Conservation (phyloP, 352 stramenopile genomes). For the Globisporangium abappressorium region DNA sequence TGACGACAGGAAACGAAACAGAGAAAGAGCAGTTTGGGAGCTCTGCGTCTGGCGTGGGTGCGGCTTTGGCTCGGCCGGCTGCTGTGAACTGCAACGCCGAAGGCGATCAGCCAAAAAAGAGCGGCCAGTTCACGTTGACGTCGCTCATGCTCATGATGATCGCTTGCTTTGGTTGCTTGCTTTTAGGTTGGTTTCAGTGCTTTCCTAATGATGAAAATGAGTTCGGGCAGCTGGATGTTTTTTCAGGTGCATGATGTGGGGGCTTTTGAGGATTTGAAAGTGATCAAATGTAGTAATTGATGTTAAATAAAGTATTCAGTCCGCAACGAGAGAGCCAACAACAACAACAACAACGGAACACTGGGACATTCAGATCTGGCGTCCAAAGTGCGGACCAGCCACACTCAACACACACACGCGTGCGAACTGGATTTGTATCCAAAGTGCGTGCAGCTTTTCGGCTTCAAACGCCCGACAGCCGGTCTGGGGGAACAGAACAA, state of each 20-base stretch:
- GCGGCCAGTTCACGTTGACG: slow-evolving; percentile 76
- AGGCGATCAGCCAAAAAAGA: slow-evolving; percentile 81
- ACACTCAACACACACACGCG: not conserved
- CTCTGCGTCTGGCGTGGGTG: not conserved
- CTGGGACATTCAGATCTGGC: not conserved
- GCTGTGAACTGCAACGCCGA: too few relatives aligned
- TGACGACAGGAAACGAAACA: not conserved
- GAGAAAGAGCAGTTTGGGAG: not conserved
- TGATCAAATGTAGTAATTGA: too few relatives aligned
- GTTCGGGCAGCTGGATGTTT: not conserved
- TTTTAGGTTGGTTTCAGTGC: not conserved
- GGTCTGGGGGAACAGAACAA: slow-evolving; percentile 6
- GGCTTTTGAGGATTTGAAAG: not conserved
- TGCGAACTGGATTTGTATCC: slow-evolving; percentile 9
- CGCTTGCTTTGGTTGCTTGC: not conserved
- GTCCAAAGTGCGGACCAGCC: not conserved
- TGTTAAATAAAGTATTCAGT: not conserved
- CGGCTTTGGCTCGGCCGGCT: not conserved
- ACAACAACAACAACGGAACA: not conserved
- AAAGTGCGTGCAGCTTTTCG: not conserved
- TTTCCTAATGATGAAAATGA: not conserved
- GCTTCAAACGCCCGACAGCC: slow-evolving; percentile 6
- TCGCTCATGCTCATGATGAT: slow-evolving; percentile 62
- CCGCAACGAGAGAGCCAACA: not conserved
- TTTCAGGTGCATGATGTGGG: not conserved